Conservation (phyloP, 148 eudicot genomes). For the Silene latifolia region DNA sequence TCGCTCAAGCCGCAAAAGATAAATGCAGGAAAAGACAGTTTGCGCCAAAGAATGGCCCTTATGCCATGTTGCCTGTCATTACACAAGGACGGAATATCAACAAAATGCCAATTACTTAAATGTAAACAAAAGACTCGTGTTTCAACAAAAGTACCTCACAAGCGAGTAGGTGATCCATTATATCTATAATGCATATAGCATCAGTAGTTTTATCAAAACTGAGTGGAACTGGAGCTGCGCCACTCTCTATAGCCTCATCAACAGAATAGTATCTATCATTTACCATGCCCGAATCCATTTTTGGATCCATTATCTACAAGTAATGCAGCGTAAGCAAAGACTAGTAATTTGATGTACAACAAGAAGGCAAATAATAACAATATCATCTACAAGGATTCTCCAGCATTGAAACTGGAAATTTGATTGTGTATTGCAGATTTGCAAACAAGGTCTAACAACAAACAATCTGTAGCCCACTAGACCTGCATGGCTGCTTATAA, state of each 20-base stretch:
- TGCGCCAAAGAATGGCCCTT: slow-evolving; percentile 96
- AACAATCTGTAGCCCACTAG: not conserved
- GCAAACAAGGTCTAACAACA: not conserved
- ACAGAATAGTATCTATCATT: slow-evolving; percentile 65
- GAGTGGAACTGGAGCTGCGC: slow-evolving; percentile 93
- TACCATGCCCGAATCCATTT: slow-evolving; percentile 98
- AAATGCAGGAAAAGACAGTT: slow-evolving; percentile 87
- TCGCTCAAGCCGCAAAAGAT: slow-evolving; percentile 82
- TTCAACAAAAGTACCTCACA: slow-evolving; percentile 71
- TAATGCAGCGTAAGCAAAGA: slow-evolving; percentile 5
- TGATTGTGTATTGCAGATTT: not conserved
- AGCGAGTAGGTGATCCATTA: slow-evolving; percentile 90
- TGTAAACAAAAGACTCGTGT: not conserved
- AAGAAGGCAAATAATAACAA: not conserved
- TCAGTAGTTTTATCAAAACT: slow-evolving; percentile 74
- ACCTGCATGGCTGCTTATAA: not conserved
- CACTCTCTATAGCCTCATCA: slow-evolving; percentile 93
- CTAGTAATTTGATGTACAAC: not conserved
- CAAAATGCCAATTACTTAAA: not conserved
- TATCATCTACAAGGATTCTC: not conserved
- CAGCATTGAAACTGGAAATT: not conserved
- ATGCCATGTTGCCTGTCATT: slow-evolving; percentile 99
- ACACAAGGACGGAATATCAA: slow-evolving; percentile 16
- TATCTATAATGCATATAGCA: slow-evolving; percentile 59
- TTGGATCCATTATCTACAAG: slow-evolving; percentile 95